Evolutionary conservation across 2,329 filamentous ascomycete species (phyloP).

Genomic region (Penicillium palitans): DNA sequence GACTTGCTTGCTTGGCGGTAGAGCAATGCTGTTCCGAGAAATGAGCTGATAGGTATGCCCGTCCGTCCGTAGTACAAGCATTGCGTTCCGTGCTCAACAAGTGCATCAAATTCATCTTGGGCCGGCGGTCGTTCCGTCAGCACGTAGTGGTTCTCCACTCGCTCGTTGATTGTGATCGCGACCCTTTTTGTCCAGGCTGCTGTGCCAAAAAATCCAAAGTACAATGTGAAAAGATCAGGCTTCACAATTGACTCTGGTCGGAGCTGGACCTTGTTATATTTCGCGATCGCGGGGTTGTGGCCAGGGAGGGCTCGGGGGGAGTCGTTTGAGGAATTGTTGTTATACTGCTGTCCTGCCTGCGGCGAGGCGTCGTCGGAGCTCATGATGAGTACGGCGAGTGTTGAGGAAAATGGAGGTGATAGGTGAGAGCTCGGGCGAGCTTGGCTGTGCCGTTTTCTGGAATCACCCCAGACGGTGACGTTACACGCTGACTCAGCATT

Average conservation of each 20-base stretch:
- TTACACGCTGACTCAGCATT: slow-evolving; percentile 17
- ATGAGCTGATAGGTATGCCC: slow-evolving; percentile 22
- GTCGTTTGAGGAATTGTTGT: slow-evolving; percentile 6
- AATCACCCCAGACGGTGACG: slow-evolving; percentile 11
- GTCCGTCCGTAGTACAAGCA: slow-evolving; percentile 24
- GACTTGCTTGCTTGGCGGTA: slow-evolving; percentile 17
- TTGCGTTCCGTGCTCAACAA: slow-evolving; percentile 25
- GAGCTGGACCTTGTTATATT: slow-evolving; percentile 20
- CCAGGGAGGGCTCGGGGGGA: slow-evolving; percentile 3
- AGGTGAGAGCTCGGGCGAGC: neutral
- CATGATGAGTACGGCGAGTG: slow-evolving; percentile 19
- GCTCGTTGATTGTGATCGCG: slow-evolving; percentile 5
- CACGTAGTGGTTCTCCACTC: slow-evolving; percentile 25
- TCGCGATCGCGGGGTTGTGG: slow-evolving; percentile 16
- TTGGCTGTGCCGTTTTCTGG: neutral
- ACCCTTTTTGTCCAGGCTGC: slow-evolving; percentile 21
- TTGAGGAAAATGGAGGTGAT: neutral
- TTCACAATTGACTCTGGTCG: slow-evolving; percentile 28
- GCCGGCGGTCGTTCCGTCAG: slow-evolving; percentile 30
- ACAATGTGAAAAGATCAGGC: slow-evolving; percentile 30
- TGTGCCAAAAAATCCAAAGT: slow-evolving; percentile 30
- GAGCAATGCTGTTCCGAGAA: slow-evolving; percentile 9
- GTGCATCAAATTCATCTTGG: slow-evolving; percentile 39
- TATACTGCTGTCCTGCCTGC: slow-evolving; percentile 12
- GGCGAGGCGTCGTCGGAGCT: slow-evolving; percentile 28